Evolutionary conservation across 2,329 filamentous ascomycete species (phyloP).

Genomic region (Trichocomaceae sp.): DNA sequence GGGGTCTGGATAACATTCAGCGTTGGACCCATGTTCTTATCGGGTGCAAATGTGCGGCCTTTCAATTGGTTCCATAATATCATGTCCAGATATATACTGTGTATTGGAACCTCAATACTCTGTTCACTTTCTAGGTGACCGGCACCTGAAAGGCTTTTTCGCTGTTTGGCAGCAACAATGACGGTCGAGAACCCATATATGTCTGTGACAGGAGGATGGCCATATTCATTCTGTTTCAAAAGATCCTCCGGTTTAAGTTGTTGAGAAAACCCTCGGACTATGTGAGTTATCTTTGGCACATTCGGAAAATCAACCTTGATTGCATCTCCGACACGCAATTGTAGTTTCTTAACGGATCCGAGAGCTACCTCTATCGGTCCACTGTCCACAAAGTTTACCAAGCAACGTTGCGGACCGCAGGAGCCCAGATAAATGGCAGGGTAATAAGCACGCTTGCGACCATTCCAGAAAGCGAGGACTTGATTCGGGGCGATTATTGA

Average conservation of each 20-base stretch:
- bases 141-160: constrained; percentile 35
- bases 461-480: constrained; percentile 54
- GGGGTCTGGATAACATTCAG: constrained; percentile 30
- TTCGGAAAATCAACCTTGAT: constrained; percentile 42
- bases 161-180: constrained; percentile 36
- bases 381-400: constrained; percentile 42
- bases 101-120: constrained; percentile 38
- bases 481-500: constrained; percentile 42
- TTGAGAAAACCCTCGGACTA: constrained; percentile 37
- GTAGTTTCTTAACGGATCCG: constrained; percentile 38
- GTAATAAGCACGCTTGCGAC: constrained; percentile 50
- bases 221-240: constrained; percentile 19
- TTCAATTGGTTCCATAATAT: constrained; percentile 43
- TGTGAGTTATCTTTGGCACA: constrained; percentile 38
- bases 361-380: constrained; percentile 34
- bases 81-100: constrained; percentile 41
- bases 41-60: constrained; percentile 32
- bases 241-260: constrained; percentile 27
- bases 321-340: constrained; percentile 39
- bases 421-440: constrained; percentile 50
- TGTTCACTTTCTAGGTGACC: constrained; percentile 24
- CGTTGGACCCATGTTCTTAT: constrained; percentile 15
- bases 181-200: constrained; percentile 39
- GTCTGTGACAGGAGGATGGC: constrained; percentile 32
- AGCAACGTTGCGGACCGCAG: constrained; percentile 36